Conservation (phyloP, 345 rosid genomes). For the Aegle marmelos region DNA sequence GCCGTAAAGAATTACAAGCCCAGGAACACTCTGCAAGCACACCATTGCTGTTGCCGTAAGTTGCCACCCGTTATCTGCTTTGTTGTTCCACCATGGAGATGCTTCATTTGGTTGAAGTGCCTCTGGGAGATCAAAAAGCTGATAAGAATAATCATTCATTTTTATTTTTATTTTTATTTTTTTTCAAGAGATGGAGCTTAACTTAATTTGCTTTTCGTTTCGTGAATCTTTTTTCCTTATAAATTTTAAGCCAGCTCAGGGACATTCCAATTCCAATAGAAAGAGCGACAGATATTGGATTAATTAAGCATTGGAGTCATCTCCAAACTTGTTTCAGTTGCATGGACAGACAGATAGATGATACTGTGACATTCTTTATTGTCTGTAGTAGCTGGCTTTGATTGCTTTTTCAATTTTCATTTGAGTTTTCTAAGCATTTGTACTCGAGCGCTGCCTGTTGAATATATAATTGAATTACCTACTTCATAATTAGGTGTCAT, state of each 20-base stretch:
- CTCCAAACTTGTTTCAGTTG: conserved; percentile 5
- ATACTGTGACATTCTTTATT: conserved; percentile 30
- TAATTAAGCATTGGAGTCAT: conserved; percentile 23
- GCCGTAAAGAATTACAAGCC: conserved; percentile 56
- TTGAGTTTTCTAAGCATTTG: conserved; percentile 3
- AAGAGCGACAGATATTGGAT: conserved; percentile 16
- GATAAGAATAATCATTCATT: conserved; percentile 5
- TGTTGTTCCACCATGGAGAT: conserved; percentile 44
- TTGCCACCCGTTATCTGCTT: conserved; percentile 60
- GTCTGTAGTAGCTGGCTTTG: conserved; percentile 19
- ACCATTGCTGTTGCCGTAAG: conserved; percentile 52
- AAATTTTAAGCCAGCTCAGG: conserved; percentile 10
- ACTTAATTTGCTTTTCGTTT: too few relatives aligned
- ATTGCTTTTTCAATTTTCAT: conserved; percentile 1
- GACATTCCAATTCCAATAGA: conserved; percentile 14
- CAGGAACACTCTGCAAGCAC: conserved; percentile 63
- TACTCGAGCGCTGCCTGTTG: too few relatives aligned
- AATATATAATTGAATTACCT: too few relatives aligned
- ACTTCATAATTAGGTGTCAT: too few relatives aligned
- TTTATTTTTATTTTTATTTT: not conserved
- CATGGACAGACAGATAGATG: conserved; percentile 7
- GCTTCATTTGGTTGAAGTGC: conserved; percentile 20
- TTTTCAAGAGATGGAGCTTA: not conserved
- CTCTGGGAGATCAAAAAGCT: conserved; percentile 6
- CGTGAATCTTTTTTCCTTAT: not conserved